Percentiles rank a stretch among this genome's conserved stretches.
These are phyloP conservation scores for Aureobasidium leucospermi DNA, from an alignment of 2,329 filamentous ascomycete genomes.

Conservation along the genomic window DNA sequence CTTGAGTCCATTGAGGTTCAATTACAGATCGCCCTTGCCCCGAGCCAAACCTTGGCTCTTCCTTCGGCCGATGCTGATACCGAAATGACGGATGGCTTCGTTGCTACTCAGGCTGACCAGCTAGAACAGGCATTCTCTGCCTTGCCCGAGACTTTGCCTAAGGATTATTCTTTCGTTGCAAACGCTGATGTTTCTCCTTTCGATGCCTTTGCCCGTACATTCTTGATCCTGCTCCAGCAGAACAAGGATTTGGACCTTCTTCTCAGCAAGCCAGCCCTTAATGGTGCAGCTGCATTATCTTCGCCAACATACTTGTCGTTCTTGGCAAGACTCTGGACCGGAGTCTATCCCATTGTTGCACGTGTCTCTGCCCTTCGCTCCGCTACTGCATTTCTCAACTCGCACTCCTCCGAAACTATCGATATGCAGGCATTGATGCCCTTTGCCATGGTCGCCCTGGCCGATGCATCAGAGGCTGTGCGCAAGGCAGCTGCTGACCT, in stretches of 20 bases:
- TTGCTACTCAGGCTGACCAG: neutral
- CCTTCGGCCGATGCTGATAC: slow-evolving; percentile 42
- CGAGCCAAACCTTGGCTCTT: slow-evolving; percentile 48
- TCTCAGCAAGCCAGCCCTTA: slow-evolving; percentile 5
- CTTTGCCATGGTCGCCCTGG: slow-evolving; percentile 67
- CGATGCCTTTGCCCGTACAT: slow-evolving; percentile 11
- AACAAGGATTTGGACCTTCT: slow-evolving; percentile 11
- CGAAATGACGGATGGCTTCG: slow-evolving; percentile 39
- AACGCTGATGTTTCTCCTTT: slow-evolving; percentile 5
- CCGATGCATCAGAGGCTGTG: slow-evolving; percentile 68
- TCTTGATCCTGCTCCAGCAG: slow-evolving; percentile 10
- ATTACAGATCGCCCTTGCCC: slow-evolving; percentile 59
- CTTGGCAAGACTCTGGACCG: slow-evolving; percentile 67
- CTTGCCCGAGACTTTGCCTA: neutral
- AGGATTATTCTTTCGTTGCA: slow-evolving; percentile 15
- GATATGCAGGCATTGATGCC: slow-evolving; percentile 79
- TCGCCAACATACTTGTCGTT: slow-evolving; percentile 67
- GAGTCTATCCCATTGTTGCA: slow-evolving; percentile 60
- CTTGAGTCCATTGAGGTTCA: slow-evolving; percentile 68
- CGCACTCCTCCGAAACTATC: slow-evolving; percentile 40
- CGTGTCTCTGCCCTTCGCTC: slow-evolving; percentile 63
- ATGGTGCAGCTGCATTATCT: slow-evolving; percentile 38
- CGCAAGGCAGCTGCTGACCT: slow-evolving; percentile 68
- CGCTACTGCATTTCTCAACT: slow-evolving; percentile 51
- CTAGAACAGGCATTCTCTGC: slow-evolving; percentile 1